Evolutionary conservation across 1,139 yeast species (phyloP), one percentile per base, ranked within the genome.

Genomic region (Pichia inconspicua): DNA sequence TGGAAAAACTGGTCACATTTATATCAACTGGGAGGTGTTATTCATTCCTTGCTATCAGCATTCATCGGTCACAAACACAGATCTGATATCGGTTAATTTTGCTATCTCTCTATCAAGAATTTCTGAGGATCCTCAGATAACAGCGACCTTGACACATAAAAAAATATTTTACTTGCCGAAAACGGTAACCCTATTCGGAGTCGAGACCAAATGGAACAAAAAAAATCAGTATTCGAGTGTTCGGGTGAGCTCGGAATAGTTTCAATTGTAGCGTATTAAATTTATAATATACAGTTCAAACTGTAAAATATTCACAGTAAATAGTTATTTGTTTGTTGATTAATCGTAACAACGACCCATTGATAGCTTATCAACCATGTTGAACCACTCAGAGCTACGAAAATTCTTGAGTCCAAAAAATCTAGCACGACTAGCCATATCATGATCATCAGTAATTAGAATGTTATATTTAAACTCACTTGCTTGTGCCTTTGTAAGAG

Each of bases 371-470:
- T 77, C 82, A 48, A 79, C 65, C 53, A 74, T 78, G 46, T 66
- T 64, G 63, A 80, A 80, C 50, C 81, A 69, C 84, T 85, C 80
- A 5, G 48, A 48, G 55, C 83, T 78, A 53, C 78, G 80, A 63
- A 73, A 77, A 47, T 80, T 73, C 11, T 74, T 71, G 43, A 82
- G 73, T 1, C 80, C 81, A 42, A 78, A 73, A 12, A 81, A 72
- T 57, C 78, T 75, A 2, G 88, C 83, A 55, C 86, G 74, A 43
- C 80, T 65, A 53, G 84, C 69, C 86, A 84, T 80, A 55, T 80
- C 83, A 49, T 82, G 69, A 62, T 84, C 92, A 62, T 84, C 92
- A 5, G 89, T 81, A 39, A 84, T 76, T 46, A 84, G 66, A 27
- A 82, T 73, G 57, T 83, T 78, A 59, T 79, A 80, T 48, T 74